These are phyloP conservation scores for Russula sp. DNA, from an alignment of 768 basidiomycete genomes.

Conservation along the genomic window DNA sequence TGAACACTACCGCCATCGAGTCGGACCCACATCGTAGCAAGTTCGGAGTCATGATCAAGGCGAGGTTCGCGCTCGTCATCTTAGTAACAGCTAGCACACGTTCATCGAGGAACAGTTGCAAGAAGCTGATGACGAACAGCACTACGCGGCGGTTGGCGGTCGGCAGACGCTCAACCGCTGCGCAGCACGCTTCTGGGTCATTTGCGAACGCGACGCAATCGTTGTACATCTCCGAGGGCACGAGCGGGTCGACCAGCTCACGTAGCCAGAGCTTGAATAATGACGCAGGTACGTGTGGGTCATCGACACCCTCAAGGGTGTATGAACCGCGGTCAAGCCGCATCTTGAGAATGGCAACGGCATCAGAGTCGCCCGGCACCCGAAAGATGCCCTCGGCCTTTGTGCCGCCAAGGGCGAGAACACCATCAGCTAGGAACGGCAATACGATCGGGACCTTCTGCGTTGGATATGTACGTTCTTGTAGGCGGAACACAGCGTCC, in stretches of 20 bases:
- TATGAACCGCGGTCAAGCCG: constrained; percentile 90
- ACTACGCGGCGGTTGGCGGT: constrained; percentile 82
- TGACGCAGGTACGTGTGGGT: constrained; percentile 85
- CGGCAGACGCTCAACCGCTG: constrained; percentile 70
- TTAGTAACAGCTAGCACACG: constrained; percentile 66
- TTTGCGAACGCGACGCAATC: constrained; percentile 69
- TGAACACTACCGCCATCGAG: constrained; percentile 84
- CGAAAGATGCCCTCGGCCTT: constrained; percentile 90
- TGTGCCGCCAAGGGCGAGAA: constrained; percentile 80
- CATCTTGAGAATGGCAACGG: constrained; percentile 80
- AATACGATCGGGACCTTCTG: constrained; percentile 88
- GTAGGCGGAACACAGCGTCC: constrained; percentile 73
- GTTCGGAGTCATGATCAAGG: constrained; percentile 90
- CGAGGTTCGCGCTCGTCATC: constrained; percentile 86
- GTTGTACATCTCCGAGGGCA: constrained; percentile 88
- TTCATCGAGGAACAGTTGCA: constrained; percentile 82
- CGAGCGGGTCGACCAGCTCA: constrained; percentile 85
- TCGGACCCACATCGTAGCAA: constrained; percentile 79
- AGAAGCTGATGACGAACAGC: constrained; percentile 82
- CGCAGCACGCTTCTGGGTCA: constrained; percentile 61
- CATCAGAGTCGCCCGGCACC: constrained; percentile 84
- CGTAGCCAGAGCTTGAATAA: constrained; percentile 91
- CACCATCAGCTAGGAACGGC: constrained; percentile 88
- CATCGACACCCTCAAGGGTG: constrained; percentile 81
- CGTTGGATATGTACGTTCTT: constrained; percentile 78